Evolutionary conservation across 768 basidiomycete genomes (phyloP).

Genomic region (Butyriboletus loyo): DNA sequence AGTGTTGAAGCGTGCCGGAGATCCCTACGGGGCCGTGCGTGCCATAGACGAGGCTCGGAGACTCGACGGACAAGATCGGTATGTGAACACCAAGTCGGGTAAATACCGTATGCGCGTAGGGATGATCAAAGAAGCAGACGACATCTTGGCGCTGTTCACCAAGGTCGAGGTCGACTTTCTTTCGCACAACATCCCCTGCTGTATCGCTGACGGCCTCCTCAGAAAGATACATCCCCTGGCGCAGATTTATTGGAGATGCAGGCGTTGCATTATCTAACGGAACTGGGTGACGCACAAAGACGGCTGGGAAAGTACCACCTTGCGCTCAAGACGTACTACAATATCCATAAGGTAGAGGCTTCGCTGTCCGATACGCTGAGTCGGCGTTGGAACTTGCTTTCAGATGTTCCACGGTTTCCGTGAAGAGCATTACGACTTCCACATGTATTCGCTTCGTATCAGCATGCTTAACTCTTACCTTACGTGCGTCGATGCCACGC

Average conservation of each 20-base stretch:
- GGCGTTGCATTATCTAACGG: slow-evolving; percentile 79
- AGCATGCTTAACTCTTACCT: slow-evolving; percentile 84
- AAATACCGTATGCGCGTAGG: slow-evolving; percentile 90
- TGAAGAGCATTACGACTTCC: slow-evolving; percentile 98
- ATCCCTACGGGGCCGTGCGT: slow-evolving; percentile 68
- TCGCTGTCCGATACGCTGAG: slow-evolving; percentile 1
- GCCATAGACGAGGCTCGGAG: slow-evolving; percentile 77
- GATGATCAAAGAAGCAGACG: slow-evolving; percentile 68
- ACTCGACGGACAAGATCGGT: slow-evolving; percentile 92
- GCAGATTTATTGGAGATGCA: slow-evolving; percentile 95
- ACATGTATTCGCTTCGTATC: slow-evolving; percentile 88
- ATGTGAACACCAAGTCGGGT: slow-evolving; percentile 89
- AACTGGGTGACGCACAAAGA: slow-evolving; percentile 73
- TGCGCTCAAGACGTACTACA: slow-evolving; percentile 83
- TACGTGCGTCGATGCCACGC: slow-evolving; percentile 50
- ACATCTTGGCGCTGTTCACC: slow-evolving; percentile 83
- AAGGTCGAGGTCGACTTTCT: slow-evolving; percentile 71
- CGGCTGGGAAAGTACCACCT: slow-evolving; percentile 63
- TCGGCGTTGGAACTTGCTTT: slow-evolving; percentile 3
- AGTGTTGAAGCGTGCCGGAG: slow-evolving; percentile 83
- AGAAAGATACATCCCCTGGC: slow-evolving; percentile 87
- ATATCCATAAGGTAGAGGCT: slow-evolving; percentile 62
- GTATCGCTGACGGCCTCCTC: slow-evolving; percentile 11
- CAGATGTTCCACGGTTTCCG: slow-evolving; percentile 84
- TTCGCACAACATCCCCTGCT: background rate